Evolutionary conservation across 352 stramenopile genomes (phyloP).

Genomic region (Globisporangium mamillatum): DNA sequence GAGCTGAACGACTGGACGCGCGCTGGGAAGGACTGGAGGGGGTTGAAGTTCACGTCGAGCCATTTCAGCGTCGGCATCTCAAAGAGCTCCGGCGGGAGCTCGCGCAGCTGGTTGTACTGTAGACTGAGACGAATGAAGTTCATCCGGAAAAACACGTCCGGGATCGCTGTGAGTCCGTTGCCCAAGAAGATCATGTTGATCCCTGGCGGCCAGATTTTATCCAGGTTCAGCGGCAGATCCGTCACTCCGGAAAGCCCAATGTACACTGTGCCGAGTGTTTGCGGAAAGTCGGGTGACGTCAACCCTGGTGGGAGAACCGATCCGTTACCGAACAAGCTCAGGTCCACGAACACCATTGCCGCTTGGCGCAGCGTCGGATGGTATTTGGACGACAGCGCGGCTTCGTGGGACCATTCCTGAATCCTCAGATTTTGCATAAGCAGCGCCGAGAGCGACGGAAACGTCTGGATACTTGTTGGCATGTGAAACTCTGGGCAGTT

Average conservation of each 20-base stretch:
- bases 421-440: constrained; percentile 44
- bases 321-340: constrained; percentile 14
- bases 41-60: not conserved
- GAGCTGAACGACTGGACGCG: not conserved
- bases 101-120: not conserved
- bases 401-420: constrained; percentile 24
- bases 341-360: constrained; percentile 24
- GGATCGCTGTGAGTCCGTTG: constrained; percentile 19
- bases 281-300: constrained; percentile 27
- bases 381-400: constrained; percentile 22
- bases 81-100: constrained; percentile 8
- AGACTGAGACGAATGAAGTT: constrained; percentile 2
- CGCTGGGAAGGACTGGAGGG: not conserved
- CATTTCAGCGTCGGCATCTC: constrained; percentile 4
- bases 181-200: constrained; percentile 25
- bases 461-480: constrained; percentile 16
- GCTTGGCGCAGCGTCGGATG: constrained; percentile 29
- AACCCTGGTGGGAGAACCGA: constrained; percentile 31
- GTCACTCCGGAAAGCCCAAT: constrained; percentile 32
- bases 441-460: constrained; percentile 28
- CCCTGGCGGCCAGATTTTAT: constrained; percentile 26
- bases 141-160: constrained; percentile 20
- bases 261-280: constrained; percentile 24
- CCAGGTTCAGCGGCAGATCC: constrained; percentile 29
- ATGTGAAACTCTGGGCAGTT: constrained; percentile 32